Base-by-base conservation (phyloP, 805 yeast species). In the Komagataella phaffii region DNA sequence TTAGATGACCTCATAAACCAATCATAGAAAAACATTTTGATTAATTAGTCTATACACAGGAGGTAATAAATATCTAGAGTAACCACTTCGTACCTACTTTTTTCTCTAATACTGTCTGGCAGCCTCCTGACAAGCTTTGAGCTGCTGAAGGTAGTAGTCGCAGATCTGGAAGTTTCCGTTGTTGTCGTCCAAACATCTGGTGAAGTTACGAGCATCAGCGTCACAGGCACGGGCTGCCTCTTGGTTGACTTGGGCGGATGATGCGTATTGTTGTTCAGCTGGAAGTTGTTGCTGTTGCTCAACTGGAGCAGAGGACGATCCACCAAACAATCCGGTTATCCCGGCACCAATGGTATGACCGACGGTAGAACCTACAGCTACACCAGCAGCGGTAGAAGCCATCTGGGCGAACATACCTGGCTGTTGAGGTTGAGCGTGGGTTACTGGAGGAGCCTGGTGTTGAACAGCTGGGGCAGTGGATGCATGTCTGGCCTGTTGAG, bases 361-460 rank as follows among this genome's bases (percentile, higher is more conserved):
- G 52, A 91, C 83, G 55, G 98, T 84, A 50, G 96, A 88, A 62
- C 99, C 99, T 53, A 93, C 97, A 51, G 98, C 99, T 47, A 93
- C 99, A 82, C 99, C 99, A 49, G 98, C 99, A 52, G 99, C 99
- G 49, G 99, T 93, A 49, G 95, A 76, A 45, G 98, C 98, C 99
- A 93, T 93, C 72, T 93, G 95, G 54, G 91, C 86, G 62, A 91
- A 90, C 65, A 91, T 61, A 61, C 98, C 97, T 49, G 97, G 97
- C 61, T 76, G 79, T 59, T 62, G 64, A 45, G 79, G 77, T 63
- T 74, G 83, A 48, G 72, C 63, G 46, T 74, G 72, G 50, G 79
- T 77, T 40, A 76, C 69, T 53, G 72, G 69, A 36, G 56, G 52
- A 46, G 63, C 77, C 74, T 49, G 80, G 78, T 21, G 74, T 70